Base-by-base conservation (phyloP, 148 eudicot species). In the Nepenthes mirabilis region DNA sequence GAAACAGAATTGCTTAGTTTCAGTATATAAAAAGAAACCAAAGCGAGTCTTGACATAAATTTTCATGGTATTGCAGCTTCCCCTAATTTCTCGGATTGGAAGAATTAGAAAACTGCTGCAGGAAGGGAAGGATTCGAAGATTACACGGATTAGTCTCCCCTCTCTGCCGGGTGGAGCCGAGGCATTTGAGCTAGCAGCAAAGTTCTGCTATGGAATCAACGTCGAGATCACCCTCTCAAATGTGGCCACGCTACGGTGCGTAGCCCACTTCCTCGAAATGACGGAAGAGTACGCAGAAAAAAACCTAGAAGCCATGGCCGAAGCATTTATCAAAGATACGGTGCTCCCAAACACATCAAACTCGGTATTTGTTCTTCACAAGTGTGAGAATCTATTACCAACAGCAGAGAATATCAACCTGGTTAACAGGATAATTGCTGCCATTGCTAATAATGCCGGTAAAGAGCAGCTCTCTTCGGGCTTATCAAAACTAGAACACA, bases 1-100 rank as follows among this genome's bases (percentile, higher is more conserved):
- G 23, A 23, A 23, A 23, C 23, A 23, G 23, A 23, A 0, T 23
- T 23, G 23, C 23, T 23, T 23, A 23, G 23, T 23, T 23, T 23
- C 23, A 23, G 23, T 23, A 23, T 23, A 23, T 23, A 23, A 23
- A 23, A 23, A 23, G 23, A 23, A 23, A 23, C 23, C 23, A 23
- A 23, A 23, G 23, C 23, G 23, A 37, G 47, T 36, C 14, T 7
- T 64, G 43, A 59, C 59, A 52, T 23, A 1, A 45, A 36, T 2
- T 48, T 9, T 13, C 35, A 52, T 58, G 40, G 11, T 57, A 58
- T 49, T 74, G 77, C 91, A 93, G 99, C 86, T 84, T 61, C 99
- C 99, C 55, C 81, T 93, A 37, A 91, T 86, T 76, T 93, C 97
- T 47, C 80, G 91, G 56, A 86, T 97, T 76, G 99, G 99, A 75